Evolutionary conservation across 225 moss, liverwort and hornwort genomes (phyloP), one percentile per base, ranked within the genome.

Genomic region (Asterella californica): DNA sequence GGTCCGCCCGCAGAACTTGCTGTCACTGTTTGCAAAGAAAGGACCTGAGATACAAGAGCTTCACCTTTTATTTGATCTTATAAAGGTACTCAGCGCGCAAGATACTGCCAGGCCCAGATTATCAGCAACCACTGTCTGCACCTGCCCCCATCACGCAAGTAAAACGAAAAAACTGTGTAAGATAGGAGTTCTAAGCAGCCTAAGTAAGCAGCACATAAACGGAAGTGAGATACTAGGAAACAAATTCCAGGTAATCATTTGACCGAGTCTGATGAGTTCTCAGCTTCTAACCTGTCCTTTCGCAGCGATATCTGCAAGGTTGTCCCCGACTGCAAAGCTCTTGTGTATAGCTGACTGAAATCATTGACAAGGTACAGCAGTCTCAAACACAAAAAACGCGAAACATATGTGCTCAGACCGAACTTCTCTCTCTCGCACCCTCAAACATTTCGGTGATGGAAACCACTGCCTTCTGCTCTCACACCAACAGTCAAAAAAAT

Each of bases 271-370:
- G 17, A 42, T 42, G 42, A 42, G 7, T 42, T 42, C n/a, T 42
- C 42, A 42, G 7, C n/a, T 29, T 46, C 52, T 70, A 32, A 83
- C 96, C 97, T 94, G 94, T 83, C 97, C 94, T 79, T 97, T 97
- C n/a, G 94, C 94, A 85, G 97, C 94, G 82, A 97, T 91, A 81
- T 97, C 91, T 77, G 94, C 93, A 81, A 89, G 86, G 72, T 94
- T 97, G 80, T 93, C 91, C 46, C 87, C 92, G 71, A 92, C 79
- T 7, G 92, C 93, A 88, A 97, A 97, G 85, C 93, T 97, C 83
- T 91, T 90, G 80, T 94, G 97, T 77, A 97, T 93, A 69, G 94
- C 97, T 64, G 94, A 91, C 96, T 96, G 84, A 25, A 62, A 59
- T 61, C 37, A 49, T 49, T 47, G 69, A 42, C 15, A 55, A 42